Evolutionary conservation across 345 rosid species (phyloP), one percentile per base, ranked within the genome.

Genomic region (Brassica cretica): DNA sequence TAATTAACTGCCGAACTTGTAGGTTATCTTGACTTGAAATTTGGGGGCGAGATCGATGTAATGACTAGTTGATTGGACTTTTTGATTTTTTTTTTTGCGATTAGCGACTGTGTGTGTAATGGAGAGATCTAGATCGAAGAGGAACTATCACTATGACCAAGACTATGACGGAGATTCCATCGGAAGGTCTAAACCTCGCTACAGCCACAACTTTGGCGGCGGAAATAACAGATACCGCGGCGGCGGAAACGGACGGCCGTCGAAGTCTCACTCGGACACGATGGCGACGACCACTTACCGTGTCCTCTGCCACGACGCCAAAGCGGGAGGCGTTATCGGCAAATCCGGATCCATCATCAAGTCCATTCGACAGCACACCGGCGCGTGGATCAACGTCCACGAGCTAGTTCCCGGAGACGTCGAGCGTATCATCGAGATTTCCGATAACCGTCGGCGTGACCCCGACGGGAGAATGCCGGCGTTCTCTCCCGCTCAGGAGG

Each of bases 41-140:
- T 58, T 19, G 63, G 56, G 53, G 53, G 53, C 7, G 30, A 27
- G n/a, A 59, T 59, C 41, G 58, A 53, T 59, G 16, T 3, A 55
- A 14, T 33, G 25, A 53, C 25, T 37, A 73, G 21, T 25, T 62
- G 74, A 68, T 79, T 68, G 59, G 53, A 79, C 68, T 66, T 6
- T 39, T 72, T 76, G 49, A 44, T 58, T 9, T 64, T 65, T 14
- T 64, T 32, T 1, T 27, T 27, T 27, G 30, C 62, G 27, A 51
- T 51, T 63, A 33, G 9, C 6, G 24, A 24, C 14, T 35, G 35
- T 51, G 58, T n/a, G 16, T 56, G 2, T 58, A 21, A 59, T 92
- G 98, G 99, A 94, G 75, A 89, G 99, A 89, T 91, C 98, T 70
- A 94, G 99, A 94, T 94, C 98, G 37, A 94, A 93, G 86, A 76